A percentile compares a stretch with the other conserved stretches of the same genome.
Evolutionary conservation across 2,329 filamentous ascomycete species (phyloP).

Genomic region (Aspergillus thermomutatus): DNA sequence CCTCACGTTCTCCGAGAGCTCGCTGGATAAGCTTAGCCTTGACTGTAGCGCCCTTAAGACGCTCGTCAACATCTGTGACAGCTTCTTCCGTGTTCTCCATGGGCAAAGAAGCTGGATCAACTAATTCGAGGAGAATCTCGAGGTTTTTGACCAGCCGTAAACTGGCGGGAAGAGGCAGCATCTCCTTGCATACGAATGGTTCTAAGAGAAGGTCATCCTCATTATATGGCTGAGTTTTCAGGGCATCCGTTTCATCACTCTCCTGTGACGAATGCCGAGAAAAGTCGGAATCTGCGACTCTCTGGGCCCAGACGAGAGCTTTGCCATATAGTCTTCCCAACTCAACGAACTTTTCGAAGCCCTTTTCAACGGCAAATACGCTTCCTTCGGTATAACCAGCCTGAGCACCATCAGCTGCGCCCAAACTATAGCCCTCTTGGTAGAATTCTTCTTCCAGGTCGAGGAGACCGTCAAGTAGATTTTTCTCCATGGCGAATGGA

Average conservation of each 20-base stretch:
- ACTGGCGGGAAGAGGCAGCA: slow-evolving; percentile 53
- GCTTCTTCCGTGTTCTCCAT: slow-evolving; percentile 83
- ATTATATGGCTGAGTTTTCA: slow-evolving; percentile 1
- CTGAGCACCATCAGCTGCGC: slow-evolving; percentile 68
- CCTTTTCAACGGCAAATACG: slow-evolving; percentile 84
- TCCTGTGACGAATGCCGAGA: slow-evolving; percentile 9
- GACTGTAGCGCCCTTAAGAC: slow-evolving; percentile 75
- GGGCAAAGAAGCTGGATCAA: slow-evolving; percentile 72
- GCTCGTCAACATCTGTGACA: slow-evolving; percentile 87
- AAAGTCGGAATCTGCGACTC: slow-evolving; percentile 48
- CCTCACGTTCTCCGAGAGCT: slow-evolving; percentile 52
- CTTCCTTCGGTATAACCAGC: slow-evolving; percentile 85
- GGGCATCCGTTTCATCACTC: background rate
- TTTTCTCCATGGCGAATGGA: slow-evolving; percentile 35
- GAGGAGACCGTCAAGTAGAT: slow-evolving; percentile 56
- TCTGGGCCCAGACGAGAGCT: slow-evolving; percentile 77
- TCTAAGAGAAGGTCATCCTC: slow-evolving; percentile 17
- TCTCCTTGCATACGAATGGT: slow-evolving; percentile 28
- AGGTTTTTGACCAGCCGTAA: slow-evolving; percentile 74
- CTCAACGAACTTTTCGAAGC: slow-evolving; percentile 86
- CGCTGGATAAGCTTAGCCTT: slow-evolving; percentile 84
- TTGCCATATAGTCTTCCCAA: slow-evolving; percentile 75
- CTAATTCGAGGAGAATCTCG: slow-evolving; percentile 68
- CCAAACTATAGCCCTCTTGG: slow-evolving; percentile 73
- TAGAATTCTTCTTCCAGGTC: slow-evolving; percentile 70